Base-by-base conservation (phyloP, 441 rosid species). In the Jatropha podagrica region DNA sequence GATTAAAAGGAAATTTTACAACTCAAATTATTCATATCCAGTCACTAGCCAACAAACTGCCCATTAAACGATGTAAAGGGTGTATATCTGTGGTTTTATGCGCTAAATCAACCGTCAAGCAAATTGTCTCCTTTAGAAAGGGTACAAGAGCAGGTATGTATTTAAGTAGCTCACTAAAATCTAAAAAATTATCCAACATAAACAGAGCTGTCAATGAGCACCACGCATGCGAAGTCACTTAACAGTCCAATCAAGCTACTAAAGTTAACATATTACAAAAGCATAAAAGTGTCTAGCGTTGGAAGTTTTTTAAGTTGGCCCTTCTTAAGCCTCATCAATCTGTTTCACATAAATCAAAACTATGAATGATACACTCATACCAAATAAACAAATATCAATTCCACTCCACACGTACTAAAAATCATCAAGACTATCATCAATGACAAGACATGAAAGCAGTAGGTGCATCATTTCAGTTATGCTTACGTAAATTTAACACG, bases 361-460 rank as follows among this genome's bases (percentile, higher is more conserved):
- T 27, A 4, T 46, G 9, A 61, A 23, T 60, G 69, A 56, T 54
- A 41, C 49, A 55, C 23, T 17, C 41, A 68, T 26, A 23, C 37
- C 12, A 63, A 15, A 9, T 20, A 18, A 62, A 64, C 23, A 20
- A 48, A 20, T 49, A 10, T 17, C 62, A 10, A 15, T 17, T 38
- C 13, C 20, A 1, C 54, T 51, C 6, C 12, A 61, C 4, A 58
- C 10, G 41, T 74, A 18, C 55, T 26, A 41, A 55, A 46, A 59
- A 20, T 10, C 44, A 66, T 32, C 52, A 74, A 55, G 66, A 26
- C 48, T 27, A 41, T 27, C 71, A n/a, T 65, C 56, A 71, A 23
- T 64, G 71, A 64, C 52, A 62, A 26, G 59, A 76, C 37, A 48
- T 49, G 8, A 27, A 42, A 38, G 72, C 67, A 38, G 11, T 75